phyloP scores from a whole-genome alignment of 495 filamentous ascomycete species.

The Penicillium antarcticum region DNA sequence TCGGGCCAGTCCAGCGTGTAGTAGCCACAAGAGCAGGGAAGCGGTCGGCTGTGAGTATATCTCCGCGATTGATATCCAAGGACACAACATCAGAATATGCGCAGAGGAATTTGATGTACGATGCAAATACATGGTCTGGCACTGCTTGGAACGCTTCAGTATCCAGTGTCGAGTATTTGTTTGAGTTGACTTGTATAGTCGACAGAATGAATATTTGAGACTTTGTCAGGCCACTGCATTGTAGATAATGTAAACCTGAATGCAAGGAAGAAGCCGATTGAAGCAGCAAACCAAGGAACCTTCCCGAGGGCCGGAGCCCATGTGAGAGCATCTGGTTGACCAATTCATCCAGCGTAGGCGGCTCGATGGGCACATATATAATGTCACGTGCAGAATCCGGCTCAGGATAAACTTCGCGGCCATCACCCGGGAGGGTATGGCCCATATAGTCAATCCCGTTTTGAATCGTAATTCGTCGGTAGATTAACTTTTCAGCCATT shows the following conservation, averaged over 20 bases:
- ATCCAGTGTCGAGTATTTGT: conserved; percentile 12
- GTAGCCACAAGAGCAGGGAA: conserved; percentile 30
- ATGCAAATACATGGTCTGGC: conserved; percentile 40
- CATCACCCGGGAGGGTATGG: conserved; percentile 56
- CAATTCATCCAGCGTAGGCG: conserved; percentile 54
- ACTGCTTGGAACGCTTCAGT: conserved; percentile 26
- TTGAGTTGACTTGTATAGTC: conserved; percentile 19
- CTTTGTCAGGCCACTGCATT: conserved; percentile 29
- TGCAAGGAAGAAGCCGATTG: conserved; percentile 35
- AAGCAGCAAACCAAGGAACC: conserved; percentile 49
- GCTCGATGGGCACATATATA: conserved; percentile 53
- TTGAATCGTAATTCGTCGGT: conserved; percentile 28
- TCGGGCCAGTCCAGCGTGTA: neutral
- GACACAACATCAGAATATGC: conserved; percentile 13
- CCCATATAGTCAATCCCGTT: conserved; percentile 18
- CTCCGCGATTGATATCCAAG: neutral
- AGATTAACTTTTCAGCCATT: conserved; percentile 60
- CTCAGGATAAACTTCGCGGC: conserved; percentile 52
- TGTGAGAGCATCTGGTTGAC: conserved; percentile 51
- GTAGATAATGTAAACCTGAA: conserved; percentile 41
- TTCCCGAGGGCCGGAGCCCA: conserved; percentile 37
- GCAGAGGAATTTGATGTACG: conserved; percentile 50
- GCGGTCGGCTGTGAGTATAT: conserved; percentile 25
- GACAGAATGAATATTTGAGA: conserved; percentile 32
- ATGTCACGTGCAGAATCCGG: conserved; percentile 55